Base-by-base conservation (phyloP, 352 stramenopile genomes). In the Lagenidium sp. region DNA sequence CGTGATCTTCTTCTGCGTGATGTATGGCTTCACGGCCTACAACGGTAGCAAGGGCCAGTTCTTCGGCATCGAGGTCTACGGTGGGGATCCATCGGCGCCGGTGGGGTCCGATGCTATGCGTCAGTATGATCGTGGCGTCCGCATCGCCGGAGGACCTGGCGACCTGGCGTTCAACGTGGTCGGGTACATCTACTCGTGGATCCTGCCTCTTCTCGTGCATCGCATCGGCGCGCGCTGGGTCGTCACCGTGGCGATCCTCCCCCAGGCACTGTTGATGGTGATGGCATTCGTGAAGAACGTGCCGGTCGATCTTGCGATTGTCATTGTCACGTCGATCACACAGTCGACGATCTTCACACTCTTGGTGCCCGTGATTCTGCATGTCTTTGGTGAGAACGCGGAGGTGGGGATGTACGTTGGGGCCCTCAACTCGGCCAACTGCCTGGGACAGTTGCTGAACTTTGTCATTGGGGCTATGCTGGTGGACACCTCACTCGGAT, bases 391-490 rank as follows among this genome's bases (percentile, higher is more conserved):
- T 1, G 58, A 58, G n/a, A 53, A 60, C 0, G 50, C 62, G 3
- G 59, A 79, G 3, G 58, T 86, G 24, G 77, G 77, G 16, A 78
- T 89, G 57, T 85, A 80, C 40, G 69, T 84, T 8, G 74, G 77
- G 1, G 73, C 77, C 4, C 59, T 87, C 20, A 87, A 87, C 55
- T 87, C 74, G 30, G 69, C 77, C 35, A 83, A 82, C 46, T 86
- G 74, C 50, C 24, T 83, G 1, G 72, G 74, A 5, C 77, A 90
- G 24, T 38, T 90, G 23, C 54, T 87, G 28, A 90, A 90, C 53
- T 90, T 85, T 40, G 46, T 67, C 16, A 42, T 82, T 20, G 72
- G 67, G 2, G 58, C 72, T 28, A 69, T 52, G 13, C 41, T 90
- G 2, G 74, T 87, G 25, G 64, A 79, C 26, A 83, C 77, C 2